Evolutionary conservation across 257 asterid species (phyloP), one percentile per base, ranked within the genome.

Genomic region (Plantago elongata): DNA sequence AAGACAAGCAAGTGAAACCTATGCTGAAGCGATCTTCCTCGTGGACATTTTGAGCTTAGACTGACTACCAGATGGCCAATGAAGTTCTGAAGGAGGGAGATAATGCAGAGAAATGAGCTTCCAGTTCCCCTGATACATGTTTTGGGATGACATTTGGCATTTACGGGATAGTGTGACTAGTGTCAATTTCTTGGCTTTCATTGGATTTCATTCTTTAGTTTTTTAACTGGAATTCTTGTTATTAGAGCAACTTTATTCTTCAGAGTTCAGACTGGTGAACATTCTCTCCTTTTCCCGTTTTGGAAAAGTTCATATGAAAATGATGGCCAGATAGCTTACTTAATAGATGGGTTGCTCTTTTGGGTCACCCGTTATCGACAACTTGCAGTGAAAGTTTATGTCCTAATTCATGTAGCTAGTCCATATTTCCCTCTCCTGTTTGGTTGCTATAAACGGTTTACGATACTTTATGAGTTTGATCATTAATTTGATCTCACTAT

Each of bases 1-100:
- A 81, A 51, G 88, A 84, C 72, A 81, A 51, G 73, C 88, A 81
- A 55, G 56, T 77, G 69, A 81, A 79, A 45, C 85, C 88, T 4
- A 76, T 75, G 22, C 61, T 84, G 74, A 81, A 56, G 60, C 69
- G 91, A 75, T 84, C 91, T 3, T 57, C 82, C 45, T 84, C 91
- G 6, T 80, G 82, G 82, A 80, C 78, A 27, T 29, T 9, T 40
- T 77, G 63, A 76, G 46, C 37, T 9, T 68, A 15, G 51, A 27
- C 50, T 11, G 42, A 27, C 10, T 27, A 11, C 17, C 27, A 27
- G 22, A 5, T 29, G 14, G 40, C n/a, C 15, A 22, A 5, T 29
- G 57, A 34, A 51, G 38, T 18, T 51, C 38, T 10, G 18, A 37
- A 17, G 38, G 13, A 51, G 13, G 57, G 29, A 8, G 42, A 54